Evolutionary conservation across 2,329 filamentous ascomycete genomes (phyloP), one percentile per base, ranked within the genome.

Genomic region (Sporothrix pseudoabietina): DNA sequence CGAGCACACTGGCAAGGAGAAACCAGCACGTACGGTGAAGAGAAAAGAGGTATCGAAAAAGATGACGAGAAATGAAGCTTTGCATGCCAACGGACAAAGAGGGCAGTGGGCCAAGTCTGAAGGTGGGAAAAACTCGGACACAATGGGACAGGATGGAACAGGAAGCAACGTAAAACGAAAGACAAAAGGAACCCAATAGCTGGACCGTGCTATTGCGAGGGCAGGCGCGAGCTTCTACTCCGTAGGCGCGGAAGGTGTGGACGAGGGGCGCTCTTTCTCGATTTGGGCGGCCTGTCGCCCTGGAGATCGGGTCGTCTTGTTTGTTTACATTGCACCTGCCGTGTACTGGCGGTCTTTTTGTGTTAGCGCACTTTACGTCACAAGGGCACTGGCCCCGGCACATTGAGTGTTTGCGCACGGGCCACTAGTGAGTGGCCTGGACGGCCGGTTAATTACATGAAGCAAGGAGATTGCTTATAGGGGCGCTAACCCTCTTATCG

Each of bases 231-330:
- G 49, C 14, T 35, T 35, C 39, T 65, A 26, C 26, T 26, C 26
- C 26, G 26, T 26, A 71, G 32, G 55, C 14, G 55, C 35, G 55
- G 73, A 57, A 71, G 71, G 71, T 57, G 69, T 52, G 69, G 57
- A 26, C 65, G 72, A 35, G 63, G 76, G 75, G 70, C 69, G 75
- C 47, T 74, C 72, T 68, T 77, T 65, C 74, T 74, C 54, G 69
- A 71, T 73, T 69, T 57, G 73, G 61, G 59, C 39, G 32, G 71
- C 59, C 69, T 75, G 76, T 77, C 76, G 63, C 76, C 76, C 66
- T 71, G 76, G 76, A 72, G 76, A 77, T 76, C 73, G 75, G 70
- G 63, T 35, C 39, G 55, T 61, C 70, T 75, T 77, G 76, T 77
- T 77, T 77, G 76, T 77, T 77, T 77, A 77, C 75, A 73, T 74